Evolutionary conservation across 75 land plant genomes (phyloP), one percentile per base, ranked within the genome.

Genomic region (Larix kaempferi): DNA sequence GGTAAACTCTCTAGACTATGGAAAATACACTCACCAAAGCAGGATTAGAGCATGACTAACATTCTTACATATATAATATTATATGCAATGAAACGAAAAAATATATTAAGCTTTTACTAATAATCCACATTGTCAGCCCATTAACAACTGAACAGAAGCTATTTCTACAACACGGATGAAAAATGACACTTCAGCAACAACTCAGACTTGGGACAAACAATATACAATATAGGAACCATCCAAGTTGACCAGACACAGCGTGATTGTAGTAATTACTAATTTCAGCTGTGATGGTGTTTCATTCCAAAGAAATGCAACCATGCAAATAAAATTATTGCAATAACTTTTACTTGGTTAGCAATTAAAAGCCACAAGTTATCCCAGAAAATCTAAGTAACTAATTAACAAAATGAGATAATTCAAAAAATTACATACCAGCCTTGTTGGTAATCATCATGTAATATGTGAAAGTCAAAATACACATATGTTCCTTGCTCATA

Each of bases 401-500:
- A 35, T 35, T 17, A 65, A 0, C 6, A 0, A 10, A 69, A 69
- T 39, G 23, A n/a, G 41, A 69, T 39, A 69, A 41, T 37, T 69
- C n/a, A 23, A 49, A 78, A 76, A 21, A 64, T 12, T 54, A 73
- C 93, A 59, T 86, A 98, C 99, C 99, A 98, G 85, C 99, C 99
- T 74, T 94, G 90, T 73, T 90, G 91, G 72, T 73, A 76, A 77
- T 90, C 93, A 76, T 94, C 98, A 77, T 91, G 86, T 17, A 86
- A 85, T 79, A 93, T 82, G 77, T 98, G 93, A 82, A 93, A 98
- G 80, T 98, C 99, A 78, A 98, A 98, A 86, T 95, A 98, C 21
- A 98, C 94, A 78, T 98, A 98, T 56, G 98, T 88, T 23, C 99
- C 99, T 78, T 85, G 89, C 76, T 98, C 99, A 82, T 74, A 98